Base-by-base conservation (phyloP, 1,139 yeast genomes). In the Pichia sp. region DNA sequence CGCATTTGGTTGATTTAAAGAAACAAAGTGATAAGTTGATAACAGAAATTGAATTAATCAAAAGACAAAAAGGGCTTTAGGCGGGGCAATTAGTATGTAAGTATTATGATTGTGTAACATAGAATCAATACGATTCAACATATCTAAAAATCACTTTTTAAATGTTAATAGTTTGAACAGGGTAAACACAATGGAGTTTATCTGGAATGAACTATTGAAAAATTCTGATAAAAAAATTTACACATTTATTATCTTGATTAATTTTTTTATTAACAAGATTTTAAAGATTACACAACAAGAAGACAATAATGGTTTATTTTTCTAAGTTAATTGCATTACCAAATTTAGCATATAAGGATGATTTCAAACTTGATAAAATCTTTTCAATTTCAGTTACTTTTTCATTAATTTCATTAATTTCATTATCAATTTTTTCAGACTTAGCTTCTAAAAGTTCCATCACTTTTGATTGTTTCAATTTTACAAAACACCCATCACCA, bases 241-340 rank as follows among this genome's bases (percentile, higher is more conserved):
- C 5, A 11, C 5, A 18, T 18, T 3, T 16, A 16, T 9, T 11
- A 18, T 11, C 18, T 18, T 32, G 22, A 15, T 18, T 32, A 13
- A 18, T 7, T 7, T 5, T 32, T 4, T 20, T 30, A 32, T 16
- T 16, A 32, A 16, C 18, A 32, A 16, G 13, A 32, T 40, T 27
- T 25, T 13, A 45, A 41, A 45, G 43, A 39, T 39, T 29, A 44
- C 46, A 39, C 46, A 34, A 32, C 38, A 40, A 29, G 22, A 4
- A 16, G 13, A 7, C 13, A n/a, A 13, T 27, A 13, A 13, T 34
- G 32, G 20, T n/a, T 55, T 48, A 65, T 48, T 80, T 72, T 60
- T 92, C 98, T 45, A 92, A 71, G 63, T 90, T 90, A 62, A 92
- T 92, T 53, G 89, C 82, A 57, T 79, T 79, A 36, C 98, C 98